Evolutionary conservation across 2,329 filamentous ascomycete species (phyloP).

Genomic region (Chalara sp.): DNA sequence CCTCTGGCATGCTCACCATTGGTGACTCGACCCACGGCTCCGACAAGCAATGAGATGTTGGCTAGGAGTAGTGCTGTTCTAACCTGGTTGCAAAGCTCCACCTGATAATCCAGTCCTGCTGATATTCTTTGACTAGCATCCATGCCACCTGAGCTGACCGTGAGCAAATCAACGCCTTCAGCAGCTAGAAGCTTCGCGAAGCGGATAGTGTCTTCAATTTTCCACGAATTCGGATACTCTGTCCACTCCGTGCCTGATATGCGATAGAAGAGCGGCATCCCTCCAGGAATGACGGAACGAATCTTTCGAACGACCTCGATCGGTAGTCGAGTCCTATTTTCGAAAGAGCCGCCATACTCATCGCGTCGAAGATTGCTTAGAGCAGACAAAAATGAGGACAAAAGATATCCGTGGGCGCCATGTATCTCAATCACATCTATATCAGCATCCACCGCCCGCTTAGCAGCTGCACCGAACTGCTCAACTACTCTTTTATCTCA

Average conservation of each 20-base stretch:
- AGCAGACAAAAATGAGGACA: constrained; percentile 56
- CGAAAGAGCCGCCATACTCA: constrained; percentile 54
- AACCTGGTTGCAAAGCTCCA: constrained; percentile 62
- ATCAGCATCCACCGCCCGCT: constrained; percentile 33
- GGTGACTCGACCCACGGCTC: constrained; percentile 67
- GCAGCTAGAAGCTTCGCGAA: constrained; percentile 65
- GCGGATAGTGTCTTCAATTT: constrained; percentile 33
- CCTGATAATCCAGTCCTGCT: constrained; percentile 61
- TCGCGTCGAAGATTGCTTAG: constrained; percentile 53
- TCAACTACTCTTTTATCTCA: constrained; percentile 26
- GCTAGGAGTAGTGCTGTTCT: constrained; percentile 56
- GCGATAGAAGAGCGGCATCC: constrained; percentile 49
- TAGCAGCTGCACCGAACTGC: constrained; percentile 25
- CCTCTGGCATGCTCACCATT: constrained; percentile 59
- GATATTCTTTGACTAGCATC: constrained; percentile 51
- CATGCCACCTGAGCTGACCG: constrained; percentile 73
- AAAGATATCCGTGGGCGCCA: constrained; percentile 56
- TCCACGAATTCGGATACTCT: constrained; percentile 29
- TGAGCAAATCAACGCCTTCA: constrained; percentile 74
- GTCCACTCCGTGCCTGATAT: constrained; percentile 56
- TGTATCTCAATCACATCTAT: constrained; percentile 57
- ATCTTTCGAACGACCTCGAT: constrained; percentile 43
- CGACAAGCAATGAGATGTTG: constrained; percentile 51
- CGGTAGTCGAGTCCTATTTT: constrained; percentile 53
- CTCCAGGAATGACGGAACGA: constrained; percentile 41